phyloP scores from a whole-genome alignment of 495 filamentous ascomycete species.

The Astrothelium macrocarpum region DNA sequence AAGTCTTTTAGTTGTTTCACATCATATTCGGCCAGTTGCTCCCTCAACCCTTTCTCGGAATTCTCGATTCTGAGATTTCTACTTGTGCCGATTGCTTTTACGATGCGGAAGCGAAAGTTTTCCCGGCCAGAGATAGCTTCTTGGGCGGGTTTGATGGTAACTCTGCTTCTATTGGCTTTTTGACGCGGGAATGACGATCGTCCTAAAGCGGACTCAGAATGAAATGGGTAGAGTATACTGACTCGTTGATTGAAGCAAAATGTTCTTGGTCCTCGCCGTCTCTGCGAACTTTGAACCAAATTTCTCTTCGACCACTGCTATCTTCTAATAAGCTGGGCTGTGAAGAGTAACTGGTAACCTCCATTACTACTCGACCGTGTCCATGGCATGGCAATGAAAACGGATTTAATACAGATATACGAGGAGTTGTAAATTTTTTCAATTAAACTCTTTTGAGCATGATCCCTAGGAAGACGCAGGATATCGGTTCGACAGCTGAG shows the following conservation, averaged over 20 bases:
- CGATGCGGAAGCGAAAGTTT: background rate
- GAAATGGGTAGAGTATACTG: background rate
- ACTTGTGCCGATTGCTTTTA: background rate
- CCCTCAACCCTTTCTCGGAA: background rate
- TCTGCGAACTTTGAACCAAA: background rate
- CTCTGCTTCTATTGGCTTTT: background rate
- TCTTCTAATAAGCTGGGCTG: background rate
- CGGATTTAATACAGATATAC: too few relatives aligned
- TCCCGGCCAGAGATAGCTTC: background rate
- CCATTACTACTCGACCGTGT: too few relatives aligned
- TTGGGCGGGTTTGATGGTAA: background rate
- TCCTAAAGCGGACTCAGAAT: background rate
- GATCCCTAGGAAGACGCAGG: too few relatives aligned
- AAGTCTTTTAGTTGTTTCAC: background rate
- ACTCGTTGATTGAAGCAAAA: background rate
- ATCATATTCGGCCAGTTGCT: background rate
- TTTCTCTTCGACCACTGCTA: background rate
- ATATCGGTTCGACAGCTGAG: too few relatives aligned
- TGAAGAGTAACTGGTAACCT: too few relatives aligned
- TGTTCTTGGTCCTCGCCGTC: background rate
- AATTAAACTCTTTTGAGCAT: too few relatives aligned
- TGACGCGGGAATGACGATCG: background rate
- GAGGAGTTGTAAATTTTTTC: too few relatives aligned
- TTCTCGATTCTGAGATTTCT: background rate
- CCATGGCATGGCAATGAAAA: too few relatives aligned